Conservation (phyloP, 345 rosid genomes). For the Limnanthes douglasii region DNA sequence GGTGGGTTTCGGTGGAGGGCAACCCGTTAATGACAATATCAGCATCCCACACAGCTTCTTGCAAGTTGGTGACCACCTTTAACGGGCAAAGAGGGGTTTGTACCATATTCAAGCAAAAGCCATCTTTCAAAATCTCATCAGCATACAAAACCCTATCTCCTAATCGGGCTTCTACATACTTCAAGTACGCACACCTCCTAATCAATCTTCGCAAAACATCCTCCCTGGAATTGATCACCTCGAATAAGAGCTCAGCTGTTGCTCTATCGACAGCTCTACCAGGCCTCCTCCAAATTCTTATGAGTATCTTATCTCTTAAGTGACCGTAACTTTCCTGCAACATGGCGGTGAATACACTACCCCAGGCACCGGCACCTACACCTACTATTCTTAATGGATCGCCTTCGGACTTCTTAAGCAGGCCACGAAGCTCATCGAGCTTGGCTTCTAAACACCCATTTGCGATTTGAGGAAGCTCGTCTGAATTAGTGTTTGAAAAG, state of each 20-base stretch:
- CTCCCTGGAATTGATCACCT: constrained; percentile 74
- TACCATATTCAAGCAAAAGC: constrained; percentile 78
- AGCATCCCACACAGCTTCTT: constrained; percentile 84
- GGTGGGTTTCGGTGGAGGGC: constrained; percentile 59
- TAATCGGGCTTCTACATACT: constrained; percentile 67
- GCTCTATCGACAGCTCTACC: constrained; percentile 51
- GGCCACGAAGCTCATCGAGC: constrained; percentile 42
- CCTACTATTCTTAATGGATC: constrained; percentile 70
- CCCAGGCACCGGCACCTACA: constrained; percentile 88
- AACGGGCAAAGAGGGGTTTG: constrained; percentile 68
- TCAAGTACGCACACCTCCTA: constrained; percentile 64
- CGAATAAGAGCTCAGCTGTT: constrained; percentile 65
- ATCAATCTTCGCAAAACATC: constrained; percentile 63
- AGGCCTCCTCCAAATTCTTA: constrained; percentile 71
- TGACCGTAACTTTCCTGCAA: constrained; percentile 61
- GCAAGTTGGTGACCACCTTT: constrained; percentile 71
- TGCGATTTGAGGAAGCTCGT: too few species aligned
- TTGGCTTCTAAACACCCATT: constrained; percentile 52
- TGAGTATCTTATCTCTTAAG: constrained; percentile 51
- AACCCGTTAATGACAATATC: constrained; percentile 65
- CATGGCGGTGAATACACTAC: constrained; percentile 69
- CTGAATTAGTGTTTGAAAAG: too few species aligned
- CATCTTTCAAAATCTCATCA: constrained; percentile 72
- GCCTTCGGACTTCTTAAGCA: constrained; percentile 37
- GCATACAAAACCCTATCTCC: constrained; percentile 65